These are phyloP conservation scores for Epichloe gansuensis DNA, from an alignment of 2,329 filamentous ascomycete genomes.

Conservation along the genomic window DNA sequence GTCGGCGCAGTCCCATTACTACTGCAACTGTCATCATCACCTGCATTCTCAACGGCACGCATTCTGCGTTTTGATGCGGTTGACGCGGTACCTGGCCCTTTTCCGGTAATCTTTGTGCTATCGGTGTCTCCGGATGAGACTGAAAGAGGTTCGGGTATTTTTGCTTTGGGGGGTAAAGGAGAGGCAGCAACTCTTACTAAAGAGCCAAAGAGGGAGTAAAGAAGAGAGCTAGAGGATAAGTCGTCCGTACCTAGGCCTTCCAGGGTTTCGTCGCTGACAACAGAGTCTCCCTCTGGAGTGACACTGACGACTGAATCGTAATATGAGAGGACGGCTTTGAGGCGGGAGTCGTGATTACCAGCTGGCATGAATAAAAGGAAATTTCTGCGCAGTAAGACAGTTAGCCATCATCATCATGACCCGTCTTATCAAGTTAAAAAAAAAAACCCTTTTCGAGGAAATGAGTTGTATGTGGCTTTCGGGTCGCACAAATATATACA, in stretches of 20 bases:
- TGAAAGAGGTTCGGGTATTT: conserved; percentile 1
- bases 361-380: conserved; percentile 82
- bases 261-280: conserved; percentile 79
- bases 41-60: conserved; percentile 4
- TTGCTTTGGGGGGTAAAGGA: conserved; percentile 25
- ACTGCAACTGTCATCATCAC: conserved; percentile 10
- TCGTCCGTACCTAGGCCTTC: conserved; percentile 83
- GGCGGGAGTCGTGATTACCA: conserved; percentile 49
- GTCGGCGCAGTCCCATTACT: conserved; percentile 13
- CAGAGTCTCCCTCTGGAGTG: conserved; percentile 86
- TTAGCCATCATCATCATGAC: conserved; percentile 1
- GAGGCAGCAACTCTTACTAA: conserved; percentile 51
- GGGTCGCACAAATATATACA: neutral
- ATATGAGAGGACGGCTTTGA: conserved; percentile 77
- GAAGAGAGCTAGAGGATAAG: conserved; percentile 40
- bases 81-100: neutral
- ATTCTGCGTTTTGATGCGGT: conserved; percentile 7
- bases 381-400: conserved; percentile 42
- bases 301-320: conserved; percentile 82
- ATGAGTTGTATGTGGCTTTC: neutral
- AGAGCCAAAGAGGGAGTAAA: conserved; percentile 62
- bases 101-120: neutral
- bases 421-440: neutral
- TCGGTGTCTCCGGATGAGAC: neutral
- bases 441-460: neutral